Evolutionary conservation across 345 rosid genomes (phyloP).

Genomic region (Gossypium anomalum): DNA sequence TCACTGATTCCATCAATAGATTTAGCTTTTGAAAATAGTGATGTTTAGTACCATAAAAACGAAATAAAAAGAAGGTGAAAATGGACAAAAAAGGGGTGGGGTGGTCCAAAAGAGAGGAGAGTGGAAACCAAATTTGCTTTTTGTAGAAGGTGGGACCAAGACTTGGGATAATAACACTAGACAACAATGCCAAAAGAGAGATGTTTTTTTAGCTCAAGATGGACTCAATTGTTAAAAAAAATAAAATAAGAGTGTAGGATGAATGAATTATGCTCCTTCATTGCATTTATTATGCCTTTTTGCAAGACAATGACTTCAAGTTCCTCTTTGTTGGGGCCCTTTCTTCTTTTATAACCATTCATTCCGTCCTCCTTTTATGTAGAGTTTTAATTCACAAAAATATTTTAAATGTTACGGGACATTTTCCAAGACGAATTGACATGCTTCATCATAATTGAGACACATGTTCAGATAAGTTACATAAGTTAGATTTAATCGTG

Average conservation of each 20-base stretch:
- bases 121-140: conserved; percentile 7
- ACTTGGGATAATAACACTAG: not conserved
- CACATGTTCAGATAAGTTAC: too few relatives aligned
- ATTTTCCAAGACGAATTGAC: not conserved
- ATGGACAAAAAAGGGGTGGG: not conserved
- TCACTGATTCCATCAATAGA: not conserved
- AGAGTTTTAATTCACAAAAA: too few relatives aligned
- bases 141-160: not conserved
- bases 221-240: not conserved
- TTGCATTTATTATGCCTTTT: conserved; percentile 6
- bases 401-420: not conserved
- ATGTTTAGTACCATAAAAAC: too few relatives aligned
- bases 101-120: not conserved
- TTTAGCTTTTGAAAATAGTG: not conserved
- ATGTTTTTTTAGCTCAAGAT: not conserved
- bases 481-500: too few relatives aligned
- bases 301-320: conserved; percentile 5
- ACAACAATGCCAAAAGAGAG: not conserved
- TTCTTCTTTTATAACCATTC: conserved; percentile 6
- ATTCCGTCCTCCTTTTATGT: not conserved
- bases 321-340: not conserved
- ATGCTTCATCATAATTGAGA: not conserved
- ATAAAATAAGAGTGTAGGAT: not conserved
- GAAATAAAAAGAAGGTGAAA: not conserved
- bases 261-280: not conserved